Evolutionary conservation across 495 filamentous ascomycete species (phyloP).

Genomic region (Haplographium delicatum): DNA sequence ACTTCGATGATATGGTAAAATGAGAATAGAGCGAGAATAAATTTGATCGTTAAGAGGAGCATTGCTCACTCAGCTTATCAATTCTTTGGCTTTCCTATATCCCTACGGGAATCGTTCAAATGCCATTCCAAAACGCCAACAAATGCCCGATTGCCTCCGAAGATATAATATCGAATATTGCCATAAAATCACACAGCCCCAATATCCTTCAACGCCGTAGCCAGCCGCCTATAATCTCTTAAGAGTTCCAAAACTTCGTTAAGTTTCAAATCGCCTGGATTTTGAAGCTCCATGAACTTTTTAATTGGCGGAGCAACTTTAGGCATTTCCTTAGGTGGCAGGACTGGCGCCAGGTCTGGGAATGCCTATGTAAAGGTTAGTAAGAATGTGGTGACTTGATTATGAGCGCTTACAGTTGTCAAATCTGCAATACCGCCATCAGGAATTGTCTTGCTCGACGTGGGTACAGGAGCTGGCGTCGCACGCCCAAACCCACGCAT

Average conservation of each 20-base stretch:
- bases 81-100: not conserved
- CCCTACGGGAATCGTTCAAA: not conserved
- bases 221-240: constrained; percentile 82
- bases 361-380: constrained; percentile 54
- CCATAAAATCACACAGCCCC: constrained; percentile 43
- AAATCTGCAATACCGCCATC: constrained; percentile 43
- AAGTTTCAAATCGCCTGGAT: constrained; percentile 71
- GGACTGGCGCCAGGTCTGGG: constrained; percentile 48
- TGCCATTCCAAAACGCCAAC: constrained; percentile 42
- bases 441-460: constrained; percentile 22
- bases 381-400: too few relatives aligned
- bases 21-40: not conserved
- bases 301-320: constrained; percentile 68
- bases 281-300: constrained; percentile 74
- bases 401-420: constrained; percentile 37
- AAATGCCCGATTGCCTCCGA: constrained; percentile 37
- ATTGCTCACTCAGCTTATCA: not conserved
- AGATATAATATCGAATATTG: not conserved
- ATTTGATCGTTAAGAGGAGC: not conserved
- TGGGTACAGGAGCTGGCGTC: constrained; percentile 26
- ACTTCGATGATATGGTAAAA: not conserved
- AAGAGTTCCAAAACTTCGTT: constrained; percentile 79
- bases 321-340: constrained; percentile 42
- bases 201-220: constrained; percentile 57
- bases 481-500: constrained; percentile 71